Evolutionary conservation across 345 rosid genomes (phyloP).

Genomic region (Rhodamnia argentea): DNA sequence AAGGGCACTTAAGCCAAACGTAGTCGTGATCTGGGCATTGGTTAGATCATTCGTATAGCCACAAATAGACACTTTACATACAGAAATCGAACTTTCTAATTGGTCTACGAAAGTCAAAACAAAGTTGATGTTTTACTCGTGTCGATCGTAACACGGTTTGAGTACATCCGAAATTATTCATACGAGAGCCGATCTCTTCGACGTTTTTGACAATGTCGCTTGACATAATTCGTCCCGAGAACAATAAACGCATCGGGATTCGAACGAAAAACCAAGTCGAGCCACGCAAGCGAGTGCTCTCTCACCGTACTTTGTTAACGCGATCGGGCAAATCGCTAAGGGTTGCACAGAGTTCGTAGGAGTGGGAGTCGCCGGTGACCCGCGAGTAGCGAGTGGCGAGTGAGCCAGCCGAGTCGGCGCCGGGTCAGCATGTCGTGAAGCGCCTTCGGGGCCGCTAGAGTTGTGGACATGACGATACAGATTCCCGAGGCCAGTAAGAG

Average conservation of each 20-base stretch:
- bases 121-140: neutral
- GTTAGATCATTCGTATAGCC: neutral
- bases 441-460: neutral
- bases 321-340: too few relatives aligned
- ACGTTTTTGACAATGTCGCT: neutral
- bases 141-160: neutral
- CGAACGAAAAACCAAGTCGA: too few relatives aligned
- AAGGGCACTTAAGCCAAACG: neutral
- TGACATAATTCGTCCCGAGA: neutral
- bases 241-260: too few relatives aligned
- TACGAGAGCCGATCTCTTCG: neutral
- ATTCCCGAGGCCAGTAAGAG: neutral
- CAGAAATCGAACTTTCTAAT: neutral
- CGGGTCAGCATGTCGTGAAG: neutral
- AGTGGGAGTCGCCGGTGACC: neutral
- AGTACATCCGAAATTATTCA: neutral
- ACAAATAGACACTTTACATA: neutral
- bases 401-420: neutral
- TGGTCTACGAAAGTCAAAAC: neutral
- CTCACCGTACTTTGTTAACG: too few relatives aligned
- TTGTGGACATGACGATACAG: neutral
- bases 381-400: neutral
- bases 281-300: too few relatives aligned
- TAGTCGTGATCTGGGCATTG: too few relatives aligned
- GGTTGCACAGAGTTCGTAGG: too few relatives aligned